Percentiles rank a stretch among this genome's conserved stretches.
Evolutionary conservation across 306 rosid species (phyloP).

Genomic region (Dryas drummondii): DNA sequence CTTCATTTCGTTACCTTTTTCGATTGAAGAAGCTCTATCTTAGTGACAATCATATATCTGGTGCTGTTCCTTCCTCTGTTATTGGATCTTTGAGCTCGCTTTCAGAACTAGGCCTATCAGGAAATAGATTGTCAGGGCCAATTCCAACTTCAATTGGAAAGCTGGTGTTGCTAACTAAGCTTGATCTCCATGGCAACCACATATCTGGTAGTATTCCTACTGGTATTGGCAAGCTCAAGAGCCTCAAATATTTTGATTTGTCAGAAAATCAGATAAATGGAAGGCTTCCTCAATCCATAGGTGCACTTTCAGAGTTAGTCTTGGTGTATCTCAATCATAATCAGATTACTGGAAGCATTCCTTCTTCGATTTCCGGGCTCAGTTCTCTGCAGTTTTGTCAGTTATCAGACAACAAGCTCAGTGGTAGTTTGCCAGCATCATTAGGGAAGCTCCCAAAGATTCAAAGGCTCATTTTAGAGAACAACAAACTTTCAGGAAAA

Average conservation of each 20-base stretch:
- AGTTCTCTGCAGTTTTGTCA: slow-evolving; percentile 45
- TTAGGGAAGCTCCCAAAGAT: slow-evolving; percentile 53
- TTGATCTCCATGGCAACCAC: slow-evolving; percentile 53
- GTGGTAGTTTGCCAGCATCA: slow-evolving; percentile 48
- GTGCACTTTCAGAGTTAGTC: slow-evolving; percentile 42
- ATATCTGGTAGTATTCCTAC: slow-evolving; percentile 41
- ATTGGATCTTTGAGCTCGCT: slow-evolving; percentile 42
- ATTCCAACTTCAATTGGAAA: slow-evolving; percentile 48
- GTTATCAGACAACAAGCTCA: slow-evolving; percentile 44
- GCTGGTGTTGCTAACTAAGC: slow-evolving; percentile 31
- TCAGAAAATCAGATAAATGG: slow-evolving; percentile 52
- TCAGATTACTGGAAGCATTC: slow-evolving; percentile 43
- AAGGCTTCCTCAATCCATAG: slow-evolving; percentile 48
- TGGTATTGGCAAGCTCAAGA: slow-evolving; percentile 45
- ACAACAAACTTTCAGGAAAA: slow-evolving; percentile 48
- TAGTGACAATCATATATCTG: slow-evolving; percentile 44
- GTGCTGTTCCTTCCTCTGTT: slow-evolving; percentile 33
- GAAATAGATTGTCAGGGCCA: slow-evolving; percentile 41
- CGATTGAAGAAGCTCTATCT: slow-evolving; percentile 43
- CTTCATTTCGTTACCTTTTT: slow-evolving; percentile 27
- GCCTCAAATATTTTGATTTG: slow-evolving; percentile 46
- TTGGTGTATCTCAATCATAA: slow-evolving; percentile 50
- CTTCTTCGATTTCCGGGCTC: slow-evolving; percentile 51
- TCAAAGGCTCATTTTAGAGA: slow-evolving; percentile 47
- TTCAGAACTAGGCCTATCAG: slow-evolving; percentile 46